Evolutionary conservation across 495 filamentous ascomycete species (phyloP).

Genomic region (Poronia punctata): DNA sequence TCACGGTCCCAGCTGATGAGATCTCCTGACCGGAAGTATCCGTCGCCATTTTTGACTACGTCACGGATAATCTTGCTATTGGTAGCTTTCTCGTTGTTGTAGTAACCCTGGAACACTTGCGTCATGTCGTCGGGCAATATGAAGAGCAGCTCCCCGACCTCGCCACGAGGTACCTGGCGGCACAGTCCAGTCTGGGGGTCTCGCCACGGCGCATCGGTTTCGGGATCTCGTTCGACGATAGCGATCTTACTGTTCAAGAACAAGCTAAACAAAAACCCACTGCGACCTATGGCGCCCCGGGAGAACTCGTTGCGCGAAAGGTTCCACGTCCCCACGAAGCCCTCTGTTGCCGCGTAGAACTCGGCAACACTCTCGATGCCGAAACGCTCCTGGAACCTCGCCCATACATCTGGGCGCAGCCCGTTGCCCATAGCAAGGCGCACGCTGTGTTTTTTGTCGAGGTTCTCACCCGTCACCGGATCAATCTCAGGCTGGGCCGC

Average conservation of each 20-base stretch:
- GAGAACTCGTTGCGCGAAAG: constrained; percentile 65
- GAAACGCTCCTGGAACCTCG: constrained; percentile 80
- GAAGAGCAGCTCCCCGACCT: constrained; percentile 77
- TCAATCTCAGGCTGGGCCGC: constrained; percentile 59
- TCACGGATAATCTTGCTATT: constrained; percentile 71
- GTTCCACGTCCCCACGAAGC: constrained; percentile 66
- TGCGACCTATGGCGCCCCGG: constrained; percentile 75
- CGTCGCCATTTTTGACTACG: constrained; percentile 75
- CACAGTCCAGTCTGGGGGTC: constrained; percentile 71
- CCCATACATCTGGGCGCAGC: constrained; percentile 88
- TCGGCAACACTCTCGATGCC: constrained; percentile 72
- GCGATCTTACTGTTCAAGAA: constrained; percentile 45
- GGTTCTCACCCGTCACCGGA: constrained; percentile 57
- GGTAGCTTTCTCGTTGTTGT: constrained; percentile 66
- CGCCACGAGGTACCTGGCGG: constrained; percentile 47
- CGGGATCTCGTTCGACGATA: constrained; percentile 66
- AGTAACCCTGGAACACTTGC: constrained; percentile 79
- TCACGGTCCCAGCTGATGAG: constrained; percentile 64
- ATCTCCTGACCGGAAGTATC: constrained; percentile 83
- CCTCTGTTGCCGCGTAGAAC: constrained; percentile 90
- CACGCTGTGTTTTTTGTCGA: constrained; percentile 72
- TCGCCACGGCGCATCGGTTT: constrained; percentile 62
- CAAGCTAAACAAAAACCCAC: constrained; percentile 53
- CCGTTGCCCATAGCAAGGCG: constrained; percentile 88
- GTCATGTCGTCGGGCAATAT: constrained; percentile 62